Base-by-base conservation (phyloP, 2,329 filamentous ascomycete genomes). In the Fusarium paranaense region DNA sequence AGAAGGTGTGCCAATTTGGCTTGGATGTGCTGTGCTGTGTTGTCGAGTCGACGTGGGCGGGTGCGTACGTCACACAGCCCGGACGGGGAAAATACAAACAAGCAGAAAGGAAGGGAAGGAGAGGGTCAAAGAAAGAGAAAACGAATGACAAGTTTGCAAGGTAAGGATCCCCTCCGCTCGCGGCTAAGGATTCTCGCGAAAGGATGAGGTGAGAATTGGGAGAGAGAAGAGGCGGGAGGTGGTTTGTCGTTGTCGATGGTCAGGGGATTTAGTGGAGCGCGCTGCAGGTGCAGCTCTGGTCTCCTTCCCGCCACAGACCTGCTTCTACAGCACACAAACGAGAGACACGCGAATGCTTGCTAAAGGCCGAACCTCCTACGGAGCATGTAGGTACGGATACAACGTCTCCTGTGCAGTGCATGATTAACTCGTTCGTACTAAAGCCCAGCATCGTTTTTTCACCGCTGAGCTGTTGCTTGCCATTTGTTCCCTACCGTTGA, bases 151-250 rank as follows among this genome's bases (percentile, higher is more conserved):
- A 57, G 58, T 63, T 42, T 73, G 73, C 54, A 73, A 76, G 58
- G 74, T 78, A 74, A 78, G 74, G 69, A 76, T 78, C 67, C 72
- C 74, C 74, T 72, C 73, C 64, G 75, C 64, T 71, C 62, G 69
- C 65, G 69, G 66, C 64, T 66, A 76, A 78, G 70, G 74, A 78
- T 76, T 76, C 65, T 78, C 73, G 66, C n/a, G 71, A 71, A 76
- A 56, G 52, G 63, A 75, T 73, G 69, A 75, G 69, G 63, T 75
- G 71, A 74, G 72, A 72, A 71, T 75, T 73, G 71, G 59, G 73
- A 69, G 73, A 70, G 69, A 76, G 64, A 57, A 59, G 64, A 75
- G 65, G 69, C 62, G 32, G 30, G 35, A 27, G 56, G 64, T 52
- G 45, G 60, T 47, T 64, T 32, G 57, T 57, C 47, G 56, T 52